phyloP scores from a whole-genome alignment of 352 stramenopile species.

The Phytopythium ostracodes region DNA sequence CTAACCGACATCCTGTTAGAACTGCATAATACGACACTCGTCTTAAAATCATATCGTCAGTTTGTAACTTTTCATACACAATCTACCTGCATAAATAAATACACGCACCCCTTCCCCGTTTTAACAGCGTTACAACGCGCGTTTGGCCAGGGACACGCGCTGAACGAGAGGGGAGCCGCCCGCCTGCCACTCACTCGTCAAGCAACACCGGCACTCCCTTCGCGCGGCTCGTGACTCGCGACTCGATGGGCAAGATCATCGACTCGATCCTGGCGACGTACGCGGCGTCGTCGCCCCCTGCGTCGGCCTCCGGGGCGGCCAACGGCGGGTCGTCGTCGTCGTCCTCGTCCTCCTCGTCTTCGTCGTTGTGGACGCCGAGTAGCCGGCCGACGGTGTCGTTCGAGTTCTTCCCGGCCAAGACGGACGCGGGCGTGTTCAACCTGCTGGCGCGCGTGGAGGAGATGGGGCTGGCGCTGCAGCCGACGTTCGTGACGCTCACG shows the following conservation, averaged over 20 bases:
- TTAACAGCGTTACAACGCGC: too few relatives aligned
- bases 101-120: too few relatives aligned
- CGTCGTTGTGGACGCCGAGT: neutral
- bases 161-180: too few relatives aligned
- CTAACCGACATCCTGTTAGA: constrained; percentile 12
- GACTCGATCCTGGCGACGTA: constrained; percentile 65
- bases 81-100: neutral
- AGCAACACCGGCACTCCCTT: neutral
- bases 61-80: too few relatives aligned
- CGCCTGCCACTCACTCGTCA: neutral
- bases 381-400: constrained; percentile 71
- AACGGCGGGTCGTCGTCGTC: neutral
- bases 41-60: too few relatives aligned
- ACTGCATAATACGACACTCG: neutral
- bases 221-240: too few relatives aligned
- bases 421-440: constrained; percentile 82
- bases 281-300: constrained; percentile 8
- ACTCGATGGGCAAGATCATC: constrained; percentile 88
- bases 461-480: constrained; percentile 81
- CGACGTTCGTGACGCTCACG: constrained; percentile 87
- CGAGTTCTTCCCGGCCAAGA: constrained; percentile 88
- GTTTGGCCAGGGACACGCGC: too few relatives aligned
- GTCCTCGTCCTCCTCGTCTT: neutral
- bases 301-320: neutral
- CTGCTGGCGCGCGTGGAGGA: constrained; percentile 80